Evolutionary conservation across 2,329 filamentous ascomycete genomes (phyloP).

Genomic region (Sarocladium strictum): DNA sequence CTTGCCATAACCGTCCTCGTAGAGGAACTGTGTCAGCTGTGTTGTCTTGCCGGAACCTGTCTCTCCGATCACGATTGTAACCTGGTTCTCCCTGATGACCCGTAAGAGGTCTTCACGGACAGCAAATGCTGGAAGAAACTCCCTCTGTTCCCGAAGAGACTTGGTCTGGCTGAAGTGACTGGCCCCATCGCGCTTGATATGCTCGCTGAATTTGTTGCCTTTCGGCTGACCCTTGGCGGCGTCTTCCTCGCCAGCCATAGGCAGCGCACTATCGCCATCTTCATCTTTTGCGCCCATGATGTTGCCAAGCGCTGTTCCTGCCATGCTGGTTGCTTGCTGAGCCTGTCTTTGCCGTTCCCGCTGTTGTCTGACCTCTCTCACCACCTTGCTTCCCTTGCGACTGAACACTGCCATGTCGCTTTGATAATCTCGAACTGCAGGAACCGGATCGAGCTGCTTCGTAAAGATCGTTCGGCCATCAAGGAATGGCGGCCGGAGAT

Average conservation of each 20-base stretch:
- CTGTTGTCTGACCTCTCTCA: slow-evolving; percentile 85
- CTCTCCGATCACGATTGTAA: slow-evolving; percentile 93
- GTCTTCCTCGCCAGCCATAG: slow-evolving; percentile 67
- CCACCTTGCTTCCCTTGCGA: slow-evolving; percentile 87
- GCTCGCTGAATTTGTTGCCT: slow-evolving; percentile 75
- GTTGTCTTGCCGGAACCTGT: slow-evolving; percentile 98
- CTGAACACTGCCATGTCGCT: slow-evolving; percentile 99
- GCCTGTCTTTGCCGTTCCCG: slow-evolving; percentile 91
- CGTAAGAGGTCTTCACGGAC: slow-evolving; percentile 88
- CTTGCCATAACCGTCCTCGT: slow-evolving; percentile 90
- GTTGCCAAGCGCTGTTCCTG: slow-evolving; percentile 87
- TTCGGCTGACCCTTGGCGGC: slow-evolving; percentile 42
- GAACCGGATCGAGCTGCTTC: slow-evolving; percentile 91
- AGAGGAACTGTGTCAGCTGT: slow-evolving; percentile 90
- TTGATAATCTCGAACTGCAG: slow-evolving; percentile 85
- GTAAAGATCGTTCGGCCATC: slow-evolving; percentile 96
- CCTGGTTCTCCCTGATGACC: slow-evolving; percentile 94
- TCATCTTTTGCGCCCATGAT: slow-evolving; percentile 94
- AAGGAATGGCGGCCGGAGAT: slow-evolving; percentile 87
- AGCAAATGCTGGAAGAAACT: slow-evolving; percentile 91
- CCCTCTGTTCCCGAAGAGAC: slow-evolving; percentile 80
- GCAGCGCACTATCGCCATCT: slow-evolving; percentile 82
- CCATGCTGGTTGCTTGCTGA: slow-evolving; percentile 87
- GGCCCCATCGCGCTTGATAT: slow-evolving; percentile 77
- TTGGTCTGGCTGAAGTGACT: slow-evolving; percentile 94